Evolutionary conservation across 192 early-diverging fungal genomes (phyloP), one percentile per base, ranked within the genome.

Genomic region (Rhizophagus prolifer): DNA sequence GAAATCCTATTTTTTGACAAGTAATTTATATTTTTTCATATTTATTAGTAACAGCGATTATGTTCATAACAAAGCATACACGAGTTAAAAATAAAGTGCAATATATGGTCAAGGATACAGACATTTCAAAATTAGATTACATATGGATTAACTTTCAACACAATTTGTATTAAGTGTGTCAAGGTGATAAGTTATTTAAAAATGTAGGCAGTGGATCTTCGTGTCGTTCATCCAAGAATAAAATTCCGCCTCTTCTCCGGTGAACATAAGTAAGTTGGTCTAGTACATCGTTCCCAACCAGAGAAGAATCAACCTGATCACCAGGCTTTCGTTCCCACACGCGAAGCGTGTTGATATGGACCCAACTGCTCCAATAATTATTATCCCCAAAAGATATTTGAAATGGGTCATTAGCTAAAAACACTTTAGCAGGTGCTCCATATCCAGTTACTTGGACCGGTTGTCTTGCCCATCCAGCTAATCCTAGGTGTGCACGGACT

Each of bases 191-290:
- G 47, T 50, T 50, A 50, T 50, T 3, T 50, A n/a, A n/a, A 50
- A 50, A 50, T 50, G 47, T 2, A 16, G 2, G 0, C 3, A 50
- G 13, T 50, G 0, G 47, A 16, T 3, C 2, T 50, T 50, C 47
- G 16, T 16, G 47, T 14, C 47, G 47, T 1, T 0, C 1, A 16
- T 16, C 16, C 47, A 50, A 16, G 47, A 50, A 50, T 0, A 50
- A 16, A 16, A 50, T 13, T 50, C 47, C 14, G 16, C 14, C 47
- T 50, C 47, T 2, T 6, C 1, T 63, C 70, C 10, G 70, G 23
- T 74, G 72, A 2, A 74, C 72, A 74, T 74, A 74, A 14, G 38
- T 38, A 4, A 74, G 25, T 74, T 74, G 14, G n/a, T 63, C 61
- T 23, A 63, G 36, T 26, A 64, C 19, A 34, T 63, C 38, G 31